These are phyloP conservation scores for Phytophthora syringae DNA, from an alignment of 352 stramenopile species.

Conservation along the genomic window DNA sequence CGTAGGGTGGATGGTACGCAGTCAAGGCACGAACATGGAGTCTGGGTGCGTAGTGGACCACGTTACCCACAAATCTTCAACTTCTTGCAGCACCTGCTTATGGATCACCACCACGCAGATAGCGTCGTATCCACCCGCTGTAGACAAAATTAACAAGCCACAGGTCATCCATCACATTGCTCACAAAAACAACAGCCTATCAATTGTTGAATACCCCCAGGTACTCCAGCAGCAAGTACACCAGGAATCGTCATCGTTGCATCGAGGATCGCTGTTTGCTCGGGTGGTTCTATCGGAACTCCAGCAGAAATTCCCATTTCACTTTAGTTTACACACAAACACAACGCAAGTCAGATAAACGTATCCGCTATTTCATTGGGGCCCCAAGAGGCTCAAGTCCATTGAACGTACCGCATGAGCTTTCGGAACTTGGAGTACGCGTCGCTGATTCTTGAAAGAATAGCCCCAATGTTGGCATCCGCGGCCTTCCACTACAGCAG, in stretches of 20 bases:
- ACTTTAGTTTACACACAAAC: too few relatives aligned
- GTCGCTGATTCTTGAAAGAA: conserved; percentile 66
- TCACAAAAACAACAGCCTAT: background rate
- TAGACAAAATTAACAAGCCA: background rate
- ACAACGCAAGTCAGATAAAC: background rate
- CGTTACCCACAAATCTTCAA: conserved; percentile 80
- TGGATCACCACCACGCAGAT: conserved; percentile 93
- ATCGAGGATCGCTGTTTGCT: conserved; percentile 93
- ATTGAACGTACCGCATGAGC: conserved; percentile 73
- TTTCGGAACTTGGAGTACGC: conserved; percentile 80
- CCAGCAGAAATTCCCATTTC: conserved; percentile 90
- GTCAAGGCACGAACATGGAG: conserved; percentile 43
- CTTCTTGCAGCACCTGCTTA: conserved; percentile 45
- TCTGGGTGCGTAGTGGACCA: conserved; percentile 61
- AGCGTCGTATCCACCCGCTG: conserved; percentile 96
- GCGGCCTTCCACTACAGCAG: conserved; percentile 51
- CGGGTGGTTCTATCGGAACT: conserved; percentile 93
- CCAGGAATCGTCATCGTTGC: conserved; percentile 93
- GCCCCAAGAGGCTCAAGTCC: background rate
- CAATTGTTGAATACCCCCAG: conserved; percentile 66
- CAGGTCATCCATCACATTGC: background rate
- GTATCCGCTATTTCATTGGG: background rate
- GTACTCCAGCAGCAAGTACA: conserved; percentile 94
- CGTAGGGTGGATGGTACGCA: background rate
- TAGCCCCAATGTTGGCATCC: conserved; percentile 39